Evolutionary conservation across 306 rosid genomes (phyloP).

Genomic region (Coriaria nepalensis): DNA sequence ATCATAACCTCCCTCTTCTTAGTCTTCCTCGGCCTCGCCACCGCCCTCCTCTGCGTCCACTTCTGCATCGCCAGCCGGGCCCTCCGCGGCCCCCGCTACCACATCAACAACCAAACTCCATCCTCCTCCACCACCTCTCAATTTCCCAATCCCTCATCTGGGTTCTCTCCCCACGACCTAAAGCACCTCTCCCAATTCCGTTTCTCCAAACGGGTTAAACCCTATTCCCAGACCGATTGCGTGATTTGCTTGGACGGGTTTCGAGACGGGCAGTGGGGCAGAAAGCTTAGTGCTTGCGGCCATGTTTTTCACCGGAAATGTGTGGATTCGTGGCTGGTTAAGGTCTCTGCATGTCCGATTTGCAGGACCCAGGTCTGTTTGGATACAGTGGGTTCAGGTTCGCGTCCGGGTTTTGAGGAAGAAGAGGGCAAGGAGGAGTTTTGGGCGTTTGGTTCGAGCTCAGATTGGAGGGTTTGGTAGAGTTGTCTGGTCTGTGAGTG

Average conservation of each 20-base stretch:
- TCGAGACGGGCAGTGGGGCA: conserved; percentile 57
- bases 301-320: conserved; percentile 65
- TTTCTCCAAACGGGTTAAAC: conserved; percentile 11
- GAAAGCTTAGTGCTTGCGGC: conserved; percentile 46
- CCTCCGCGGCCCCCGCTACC: conserved; percentile 43
- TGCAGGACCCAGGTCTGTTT: conserved; percentile 62
- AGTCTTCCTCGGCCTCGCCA: conserved; percentile 64
- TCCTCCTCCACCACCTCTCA: not conserved
- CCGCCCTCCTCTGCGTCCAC: conserved; percentile 49
- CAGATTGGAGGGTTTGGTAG: conserved; percentile 23
- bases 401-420: conserved; percentile 6
- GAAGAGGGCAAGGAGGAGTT: conserved; percentile 18
- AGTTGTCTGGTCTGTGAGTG: conserved; percentile 18
- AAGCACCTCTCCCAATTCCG: conserved; percentile 47
- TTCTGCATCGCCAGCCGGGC: conserved; percentile 49
- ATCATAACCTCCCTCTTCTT: conserved; percentile 60
- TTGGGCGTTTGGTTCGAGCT: conserved; percentile 19
- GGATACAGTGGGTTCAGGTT: conserved; percentile 1
- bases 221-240: conserved; percentile 31
- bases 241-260: conserved; percentile 63
- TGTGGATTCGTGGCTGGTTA: conserved; percentile 66
- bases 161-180: conserved; percentile 29
- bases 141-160: conserved; percentile 16
- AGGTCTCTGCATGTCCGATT: conserved; percentile 63
- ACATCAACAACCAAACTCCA: conserved; percentile 25